A percentile compares a stretch with the other conserved stretches of the same genome.
Evolutionary conservation across 2,329 filamentous ascomycete species (phyloP).

Genomic region (Colletotrichum trifolii): DNA sequence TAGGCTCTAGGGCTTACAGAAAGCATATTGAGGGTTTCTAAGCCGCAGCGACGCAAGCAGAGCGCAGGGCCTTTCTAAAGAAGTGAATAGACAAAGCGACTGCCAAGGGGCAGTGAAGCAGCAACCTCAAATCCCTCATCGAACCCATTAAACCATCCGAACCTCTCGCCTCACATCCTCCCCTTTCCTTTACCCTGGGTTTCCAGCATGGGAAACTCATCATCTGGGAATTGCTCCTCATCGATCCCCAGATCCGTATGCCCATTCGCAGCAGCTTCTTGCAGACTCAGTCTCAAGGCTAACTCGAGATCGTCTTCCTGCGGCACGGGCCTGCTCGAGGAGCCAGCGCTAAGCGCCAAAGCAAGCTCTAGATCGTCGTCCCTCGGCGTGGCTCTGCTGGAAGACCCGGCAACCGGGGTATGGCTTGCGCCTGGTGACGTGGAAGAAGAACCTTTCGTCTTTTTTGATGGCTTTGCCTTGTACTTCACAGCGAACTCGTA

Average conservation of each 20-base stretch:
- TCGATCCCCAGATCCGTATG: conserved; percentile 45
- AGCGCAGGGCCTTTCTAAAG: no score
- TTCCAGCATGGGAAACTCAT: conserved; percentile 55
- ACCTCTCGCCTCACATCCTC: conserved; percentile 42
- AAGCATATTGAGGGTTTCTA: no score
- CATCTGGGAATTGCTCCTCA: conserved; percentile 37
- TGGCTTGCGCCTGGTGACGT: conserved; percentile 50
- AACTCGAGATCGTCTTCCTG: conserved; percentile 70
- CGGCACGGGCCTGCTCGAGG: conserved; percentile 59
- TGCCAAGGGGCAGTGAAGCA: no score
- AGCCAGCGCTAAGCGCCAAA: conserved; percentile 64
- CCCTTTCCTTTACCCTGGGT: conserved; percentile 57
- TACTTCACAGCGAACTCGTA: conserved; percentile 64
- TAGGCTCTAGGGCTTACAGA: no score
- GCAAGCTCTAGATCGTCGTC: conserved; percentile 72
- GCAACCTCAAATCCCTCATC: no score
- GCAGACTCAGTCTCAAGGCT: conserved; percentile 64
- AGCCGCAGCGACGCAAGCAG: no score
- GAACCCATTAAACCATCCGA: no score
- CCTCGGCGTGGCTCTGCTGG: conserved; percentile 37
- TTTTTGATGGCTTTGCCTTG: conserved; percentile 56
- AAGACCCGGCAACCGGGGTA: conserved; percentile 40
- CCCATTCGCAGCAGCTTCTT: conserved; percentile 36
- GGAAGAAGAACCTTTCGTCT: conserved; percentile 51
- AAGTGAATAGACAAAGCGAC: not conserved